These are phyloP conservation scores for Melaleuca alternifolia DNA, from an alignment of 345 rosid species.

Conservation along the genomic window DNA sequence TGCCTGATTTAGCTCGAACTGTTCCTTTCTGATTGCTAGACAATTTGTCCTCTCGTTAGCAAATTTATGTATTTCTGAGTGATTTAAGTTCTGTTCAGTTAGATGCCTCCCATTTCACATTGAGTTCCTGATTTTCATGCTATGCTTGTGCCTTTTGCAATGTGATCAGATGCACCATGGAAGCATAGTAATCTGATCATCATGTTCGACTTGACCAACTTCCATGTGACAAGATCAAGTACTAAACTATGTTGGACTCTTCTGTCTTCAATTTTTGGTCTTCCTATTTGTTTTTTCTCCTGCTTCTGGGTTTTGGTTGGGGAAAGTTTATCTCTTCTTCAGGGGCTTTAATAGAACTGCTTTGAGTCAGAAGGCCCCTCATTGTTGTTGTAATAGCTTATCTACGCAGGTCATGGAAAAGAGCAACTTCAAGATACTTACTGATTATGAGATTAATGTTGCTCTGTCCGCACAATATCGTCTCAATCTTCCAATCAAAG, in stretches of 20 bases:
- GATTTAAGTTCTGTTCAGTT: background rate
- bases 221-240: background rate
- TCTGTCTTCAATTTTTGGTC: background rate
- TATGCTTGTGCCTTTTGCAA: background rate
- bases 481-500: slow-evolving; percentile 65
- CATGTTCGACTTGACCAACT: background rate
- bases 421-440: slow-evolving; percentile 61
- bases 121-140: background rate
- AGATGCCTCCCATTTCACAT: background rate
- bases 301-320: background rate
- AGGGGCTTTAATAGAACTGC: background rate
- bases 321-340: background rate
- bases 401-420: slow-evolving; percentile 55
- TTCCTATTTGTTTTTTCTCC: background rate
- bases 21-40: background rate
- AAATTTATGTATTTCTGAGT: background rate
- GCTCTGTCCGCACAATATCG: slow-evolving; percentile 67
- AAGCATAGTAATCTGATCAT: background rate
- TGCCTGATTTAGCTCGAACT: background rate
- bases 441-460: slow-evolving; percentile 51
- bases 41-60: background rate
- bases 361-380: background rate
- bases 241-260: background rate
- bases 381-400: background rate
- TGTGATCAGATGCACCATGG: background rate